Evolutionary conservation across 2,329 filamentous ascomycete species (phyloP).

Genomic region (Gyromitra esculenta): DNA sequence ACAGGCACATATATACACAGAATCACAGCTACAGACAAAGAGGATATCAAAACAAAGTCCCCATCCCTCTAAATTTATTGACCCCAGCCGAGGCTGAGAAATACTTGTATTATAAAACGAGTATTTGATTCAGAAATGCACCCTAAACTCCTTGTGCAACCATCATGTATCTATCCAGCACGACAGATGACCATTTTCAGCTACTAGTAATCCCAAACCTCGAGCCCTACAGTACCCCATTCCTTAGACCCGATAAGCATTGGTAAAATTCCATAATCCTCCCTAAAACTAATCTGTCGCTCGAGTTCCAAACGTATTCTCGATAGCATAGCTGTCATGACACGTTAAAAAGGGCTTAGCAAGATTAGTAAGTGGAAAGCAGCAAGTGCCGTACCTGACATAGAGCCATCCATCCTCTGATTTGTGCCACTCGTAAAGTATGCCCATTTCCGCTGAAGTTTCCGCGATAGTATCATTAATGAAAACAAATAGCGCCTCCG

Average conservation of each 20-base stretch:
- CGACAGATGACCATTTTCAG: neutral
- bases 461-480: neutral
- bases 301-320: neutral
- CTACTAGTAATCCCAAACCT: neutral
- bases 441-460: neutral
- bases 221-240: no score
- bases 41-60: neutral
- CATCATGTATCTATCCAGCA: neutral
- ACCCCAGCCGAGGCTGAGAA: neutral
- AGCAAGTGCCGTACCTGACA: neutral
- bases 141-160: neutral
- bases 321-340: neutral
- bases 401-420: conserved; percentile 4
- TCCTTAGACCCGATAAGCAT: neutral
- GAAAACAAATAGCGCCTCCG: neutral
- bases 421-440: neutral
- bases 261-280: neutral
- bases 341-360: neutral
- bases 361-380: neutral
- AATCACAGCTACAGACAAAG: neutral
- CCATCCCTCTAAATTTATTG: neutral
- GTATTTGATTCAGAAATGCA: neutral
- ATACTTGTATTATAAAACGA: neutral
- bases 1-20: no score
- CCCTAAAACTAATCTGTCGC: neutral